Evolutionary conservation across 352 stramenopile species (phyloP).

Genomic region (Elongisporangium prolatum): DNA sequence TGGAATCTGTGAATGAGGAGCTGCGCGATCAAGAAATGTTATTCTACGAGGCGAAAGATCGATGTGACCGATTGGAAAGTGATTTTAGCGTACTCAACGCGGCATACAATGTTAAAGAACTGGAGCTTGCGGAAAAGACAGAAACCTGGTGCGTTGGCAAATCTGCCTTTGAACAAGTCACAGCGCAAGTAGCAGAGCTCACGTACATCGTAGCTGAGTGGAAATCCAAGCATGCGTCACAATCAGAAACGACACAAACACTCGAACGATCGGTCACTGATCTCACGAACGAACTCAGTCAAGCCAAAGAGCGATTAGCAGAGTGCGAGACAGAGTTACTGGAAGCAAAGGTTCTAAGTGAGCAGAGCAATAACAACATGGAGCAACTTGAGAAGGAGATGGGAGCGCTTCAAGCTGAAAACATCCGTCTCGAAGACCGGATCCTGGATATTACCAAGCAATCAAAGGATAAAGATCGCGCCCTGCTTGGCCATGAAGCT

Average conservation of each 20-base stretch:
- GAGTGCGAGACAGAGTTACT: not conserved
- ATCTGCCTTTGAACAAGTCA: not conserved
- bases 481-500: not conserved
- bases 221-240: not conserved
- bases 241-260: not conserved
- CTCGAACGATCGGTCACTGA: not conserved
- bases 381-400: not conserved
- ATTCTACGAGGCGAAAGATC: slow-evolving; percentile 1
- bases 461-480: not conserved
- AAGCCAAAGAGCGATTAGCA: not conserved
- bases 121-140: not conserved
- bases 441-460: not conserved
- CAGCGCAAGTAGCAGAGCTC: not conserved
- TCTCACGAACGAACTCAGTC: not conserved
- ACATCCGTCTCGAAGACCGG: not conserved
- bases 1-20: not conserved
- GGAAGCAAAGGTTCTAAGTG: not conserved
- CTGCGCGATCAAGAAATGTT: not conserved
- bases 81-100: not conserved
- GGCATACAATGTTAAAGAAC: not conserved
- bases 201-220: not conserved
- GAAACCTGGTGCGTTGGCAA: not conserved
- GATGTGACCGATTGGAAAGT: not conserved
- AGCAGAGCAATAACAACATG: not conserved
- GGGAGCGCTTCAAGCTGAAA: not conserved